Evolutionary conservation across 2,329 filamentous ascomycete genomes (phyloP).

Genomic region (Alternaria ventricosa): DNA sequence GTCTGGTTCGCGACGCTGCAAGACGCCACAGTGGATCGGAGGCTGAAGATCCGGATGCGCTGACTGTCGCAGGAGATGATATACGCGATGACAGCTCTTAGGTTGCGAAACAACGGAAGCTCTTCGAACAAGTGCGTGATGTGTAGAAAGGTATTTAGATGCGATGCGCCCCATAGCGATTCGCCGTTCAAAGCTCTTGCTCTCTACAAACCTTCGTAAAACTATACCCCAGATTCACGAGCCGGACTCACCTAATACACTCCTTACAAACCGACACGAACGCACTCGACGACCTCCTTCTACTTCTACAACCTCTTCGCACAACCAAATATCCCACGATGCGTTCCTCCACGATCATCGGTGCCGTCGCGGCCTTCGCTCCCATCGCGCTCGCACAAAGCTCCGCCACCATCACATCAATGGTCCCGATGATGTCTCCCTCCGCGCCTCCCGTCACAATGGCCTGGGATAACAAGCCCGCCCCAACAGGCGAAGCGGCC

Average conservation of each 20-base stretch:
- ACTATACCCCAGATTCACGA: slow-evolving; percentile 5
- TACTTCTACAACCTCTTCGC: neutral
- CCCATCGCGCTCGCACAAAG: slow-evolving; percentile 14
- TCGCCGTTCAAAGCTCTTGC: neutral
- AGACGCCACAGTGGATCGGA: neutral
- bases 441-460: slow-evolving; percentile 20
- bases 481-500: neutral
- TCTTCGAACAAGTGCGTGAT: neutral
- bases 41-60: neutral
- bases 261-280: slow-evolving; percentile 5
- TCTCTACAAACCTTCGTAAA: slow-evolving; percentile 5
- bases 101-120: neutral
- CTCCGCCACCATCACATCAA: slow-evolving; percentile 10
- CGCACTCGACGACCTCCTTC: neutral
- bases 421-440: slow-evolving; percentile 14
- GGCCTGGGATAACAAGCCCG: slow-evolving; percentile 21
- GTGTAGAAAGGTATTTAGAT: neutral
- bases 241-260: slow-evolving; percentile 24
- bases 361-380: slow-evolving; percentile 12
- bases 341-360: slow-evolving; percentile 9
- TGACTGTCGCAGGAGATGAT: neutral
- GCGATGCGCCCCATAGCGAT: neutral
- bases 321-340: neutral
- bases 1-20: neutral
- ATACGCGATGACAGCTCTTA: neutral